phyloP scores from a whole-genome alignment of 179 eudicot species.

The Beta corolliflora region DNA sequence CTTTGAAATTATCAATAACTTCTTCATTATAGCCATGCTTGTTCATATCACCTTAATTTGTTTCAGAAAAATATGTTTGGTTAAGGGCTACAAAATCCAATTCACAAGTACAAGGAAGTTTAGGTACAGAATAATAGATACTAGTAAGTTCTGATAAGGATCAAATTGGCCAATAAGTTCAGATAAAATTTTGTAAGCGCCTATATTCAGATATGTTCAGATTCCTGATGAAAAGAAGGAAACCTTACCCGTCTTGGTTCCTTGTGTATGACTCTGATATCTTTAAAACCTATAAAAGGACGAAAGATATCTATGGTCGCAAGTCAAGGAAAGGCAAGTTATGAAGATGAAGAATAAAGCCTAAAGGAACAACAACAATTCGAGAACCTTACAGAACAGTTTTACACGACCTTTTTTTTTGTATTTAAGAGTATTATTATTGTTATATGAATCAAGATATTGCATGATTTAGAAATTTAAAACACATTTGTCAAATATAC shows the following conservation, averaged over 20 bases:
- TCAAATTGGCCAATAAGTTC: not conserved
- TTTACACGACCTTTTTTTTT: not conserved
- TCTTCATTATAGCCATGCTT: not conserved
- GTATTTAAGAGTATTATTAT: not conserved
- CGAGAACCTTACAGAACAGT: not conserved
- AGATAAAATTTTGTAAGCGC: not conserved
- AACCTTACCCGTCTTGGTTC: conserved; percentile 88
- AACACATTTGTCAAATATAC: not conserved
- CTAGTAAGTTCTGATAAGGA: not conserved
- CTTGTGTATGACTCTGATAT: conserved; percentile 89
- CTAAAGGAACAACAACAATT: not conserved
- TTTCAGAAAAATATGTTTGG: not conserved
- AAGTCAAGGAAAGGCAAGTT: conserved; percentile 49
- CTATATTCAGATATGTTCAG: not conserved
- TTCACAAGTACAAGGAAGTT: not conserved
- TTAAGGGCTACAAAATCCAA: not conserved
- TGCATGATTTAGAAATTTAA: too few relatives aligned
- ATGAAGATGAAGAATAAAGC: not conserved
- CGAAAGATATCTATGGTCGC: conserved; percentile 78
- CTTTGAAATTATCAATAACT: not conserved
- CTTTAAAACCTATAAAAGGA: conserved; percentile 91
- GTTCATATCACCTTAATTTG: not conserved
- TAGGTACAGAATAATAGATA: not conserved
- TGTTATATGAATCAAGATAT: too few relatives aligned
- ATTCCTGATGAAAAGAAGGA: conserved; percentile 10